Evolutionary conservation across 1,284 basidiomycete species (phyloP).

Genomic region (Porogramme epimiltina): DNA sequence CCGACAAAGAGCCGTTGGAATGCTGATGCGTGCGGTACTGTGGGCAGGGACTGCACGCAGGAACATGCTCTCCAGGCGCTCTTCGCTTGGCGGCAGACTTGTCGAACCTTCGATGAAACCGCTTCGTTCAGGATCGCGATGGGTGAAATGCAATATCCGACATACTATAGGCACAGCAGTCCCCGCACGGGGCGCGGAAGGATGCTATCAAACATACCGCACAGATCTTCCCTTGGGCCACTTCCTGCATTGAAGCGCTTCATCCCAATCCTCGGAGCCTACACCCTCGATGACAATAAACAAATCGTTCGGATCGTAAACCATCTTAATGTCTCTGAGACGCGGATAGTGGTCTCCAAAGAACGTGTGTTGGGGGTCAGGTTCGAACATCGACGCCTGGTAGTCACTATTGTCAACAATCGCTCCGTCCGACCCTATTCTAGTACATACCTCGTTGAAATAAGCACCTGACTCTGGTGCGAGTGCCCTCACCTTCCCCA

Average conservation of each 20-base stretch:
- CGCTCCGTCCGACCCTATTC: neutral
- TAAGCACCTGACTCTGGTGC: constrained; percentile 37
- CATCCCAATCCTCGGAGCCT: constrained; percentile 41
- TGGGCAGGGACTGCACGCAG: no score
- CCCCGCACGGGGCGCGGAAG: no score
- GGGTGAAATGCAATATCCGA: no score
- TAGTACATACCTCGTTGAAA: constrained; percentile 41
- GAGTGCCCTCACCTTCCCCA: constrained; percentile 23
- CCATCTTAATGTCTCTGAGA: constrained; percentile 42
- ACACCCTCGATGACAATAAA: constrained; percentile 46
- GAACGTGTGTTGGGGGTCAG: constrained; percentile 39
- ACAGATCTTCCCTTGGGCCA: neutral
- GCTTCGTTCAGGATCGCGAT: no score
- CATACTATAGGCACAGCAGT: no score
- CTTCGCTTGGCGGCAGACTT: no score
- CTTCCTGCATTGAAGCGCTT: constrained; percentile 22
- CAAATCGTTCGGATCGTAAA: constrained; percentile 42
- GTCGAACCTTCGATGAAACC: no score
- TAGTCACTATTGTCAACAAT: neutral
- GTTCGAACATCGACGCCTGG: constrained; percentile 42
- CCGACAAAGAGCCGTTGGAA: no score
- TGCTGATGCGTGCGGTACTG: no score
- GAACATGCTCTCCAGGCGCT: no score
- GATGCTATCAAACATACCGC: neutral
- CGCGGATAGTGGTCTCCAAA: constrained; percentile 44